phyloP scores from a whole-genome alignment of 177 flowering plant genomes.

The Vitis hybrid region DNA sequence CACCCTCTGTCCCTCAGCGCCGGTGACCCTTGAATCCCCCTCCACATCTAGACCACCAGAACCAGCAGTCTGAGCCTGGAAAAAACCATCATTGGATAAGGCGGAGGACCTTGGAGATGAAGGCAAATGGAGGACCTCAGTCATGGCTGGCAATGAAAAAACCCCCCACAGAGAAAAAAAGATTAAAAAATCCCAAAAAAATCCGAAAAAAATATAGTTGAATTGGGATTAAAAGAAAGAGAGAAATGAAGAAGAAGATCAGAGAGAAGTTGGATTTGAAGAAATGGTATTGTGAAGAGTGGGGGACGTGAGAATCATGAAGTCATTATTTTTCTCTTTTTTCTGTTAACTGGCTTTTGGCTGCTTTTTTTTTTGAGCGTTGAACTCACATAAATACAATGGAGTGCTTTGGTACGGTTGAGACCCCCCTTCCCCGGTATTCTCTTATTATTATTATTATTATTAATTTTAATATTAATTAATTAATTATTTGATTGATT shows the following conservation, averaged over 20 bases:
- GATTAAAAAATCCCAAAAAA: not conserved
- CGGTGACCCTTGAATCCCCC: slow-evolving; percentile 15
- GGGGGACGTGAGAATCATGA: slow-evolving; percentile 31
- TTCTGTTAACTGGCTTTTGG: not conserved
- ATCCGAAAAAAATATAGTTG: not conserved
- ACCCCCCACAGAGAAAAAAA: not conserved
- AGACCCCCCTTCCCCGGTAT: too few species aligned
- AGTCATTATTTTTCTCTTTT: slow-evolving; percentile 3
- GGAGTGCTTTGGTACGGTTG: too few species aligned
- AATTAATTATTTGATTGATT: too few species aligned
- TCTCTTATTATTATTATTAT: too few species aligned
- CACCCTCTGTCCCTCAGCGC: slow-evolving; percentile 27
- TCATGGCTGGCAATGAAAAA: slow-evolving; percentile 28
- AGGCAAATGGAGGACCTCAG: slow-evolving; percentile 36
- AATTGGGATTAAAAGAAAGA: not conserved
- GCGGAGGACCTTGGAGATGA: slow-evolving; percentile 18
- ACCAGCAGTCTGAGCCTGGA: not conserved
- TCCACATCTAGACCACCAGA: not conserved
- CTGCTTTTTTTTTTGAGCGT: not conserved
- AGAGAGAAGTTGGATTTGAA: slow-evolving; percentile 15
- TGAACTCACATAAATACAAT: not conserved
- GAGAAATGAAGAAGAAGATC: not conserved
- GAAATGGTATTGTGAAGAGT: slow-evolving; percentile 6
- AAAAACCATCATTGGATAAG: not conserved
- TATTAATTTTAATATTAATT: too few species aligned